phyloP scores from a whole-genome alignment of 106 monocot species.

The Alisma plantagoaquatica region DNA sequence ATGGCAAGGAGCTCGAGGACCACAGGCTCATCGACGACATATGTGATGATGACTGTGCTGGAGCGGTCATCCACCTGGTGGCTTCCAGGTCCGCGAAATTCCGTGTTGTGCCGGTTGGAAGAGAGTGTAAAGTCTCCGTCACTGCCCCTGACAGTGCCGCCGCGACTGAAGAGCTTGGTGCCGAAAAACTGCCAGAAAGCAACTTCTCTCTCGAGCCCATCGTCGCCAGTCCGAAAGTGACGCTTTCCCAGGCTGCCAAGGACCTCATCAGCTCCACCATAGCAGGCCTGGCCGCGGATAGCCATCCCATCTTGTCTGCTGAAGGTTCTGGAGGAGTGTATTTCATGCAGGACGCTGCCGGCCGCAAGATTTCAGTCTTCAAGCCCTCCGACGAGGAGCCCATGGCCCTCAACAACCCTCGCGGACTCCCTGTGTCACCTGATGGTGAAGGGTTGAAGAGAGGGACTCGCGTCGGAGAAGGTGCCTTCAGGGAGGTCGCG shows the following conservation, averaged over 20 bases:
- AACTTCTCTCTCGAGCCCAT: conserved; percentile 31
- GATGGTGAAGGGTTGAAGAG: conserved; percentile 73
- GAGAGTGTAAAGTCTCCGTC: conserved; percentile 32
- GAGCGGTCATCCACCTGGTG: conserved; percentile 41
- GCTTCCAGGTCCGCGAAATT: conserved; percentile 40
- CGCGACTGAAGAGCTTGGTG: conserved; percentile 6
- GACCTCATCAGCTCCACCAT: conserved; percentile 24
- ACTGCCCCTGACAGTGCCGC: conserved; percentile 7
- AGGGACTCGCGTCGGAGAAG: conserved; percentile 66
- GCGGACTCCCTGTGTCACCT: conserved; percentile 41
- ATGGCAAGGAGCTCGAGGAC: conserved; percentile 75
- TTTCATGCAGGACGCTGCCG: conserved; percentile 48
- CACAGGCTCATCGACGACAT: conserved; percentile 42
- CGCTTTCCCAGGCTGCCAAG: conserved; percentile 19
- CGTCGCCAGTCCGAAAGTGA: conserved; percentile 35
- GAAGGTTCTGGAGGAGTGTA: conserved; percentile 75
- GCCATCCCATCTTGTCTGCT: conserved; percentile 33
- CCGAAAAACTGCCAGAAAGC: not conserved
- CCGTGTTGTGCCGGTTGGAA: conserved; percentile 16
- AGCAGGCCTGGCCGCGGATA: conserved; percentile 50
- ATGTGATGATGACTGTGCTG: conserved; percentile 26
- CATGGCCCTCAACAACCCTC: conserved; percentile 65
- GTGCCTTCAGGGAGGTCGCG: conserved; percentile 65
- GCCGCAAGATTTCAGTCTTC: conserved; percentile 43
- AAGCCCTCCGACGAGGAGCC: conserved; percentile 78